Base-by-base conservation (phyloP, 768 basidiomycete species). In the Panellus pusillus region DNA sequence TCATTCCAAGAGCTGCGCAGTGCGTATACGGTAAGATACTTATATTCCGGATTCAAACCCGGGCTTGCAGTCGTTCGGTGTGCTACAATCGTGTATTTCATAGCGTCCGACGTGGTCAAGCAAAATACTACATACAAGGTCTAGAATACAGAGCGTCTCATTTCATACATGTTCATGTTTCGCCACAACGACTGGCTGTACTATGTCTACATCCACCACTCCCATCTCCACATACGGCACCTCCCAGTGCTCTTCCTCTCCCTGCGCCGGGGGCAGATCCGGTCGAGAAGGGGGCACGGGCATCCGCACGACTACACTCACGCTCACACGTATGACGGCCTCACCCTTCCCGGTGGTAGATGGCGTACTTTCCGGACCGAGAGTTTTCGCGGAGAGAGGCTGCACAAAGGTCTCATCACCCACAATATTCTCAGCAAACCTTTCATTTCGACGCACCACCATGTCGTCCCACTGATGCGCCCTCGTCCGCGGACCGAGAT, bases 211-310 rank as follows among this genome's bases (percentile, higher is more conserved):
- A 14, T 47, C 55, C 40, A 46, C n/a, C 44, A 44, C 20, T 38
- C 50, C 55, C 12, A 57, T 13, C 42, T 57, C 55, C 11, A 57
- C 35, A 44, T 48, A 48, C 37, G 55, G 55, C n/a, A 44, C 6
- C 4, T 37, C 41, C 9, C n/a, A n/a, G n/a, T 44, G 41, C 24
- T 43, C 40, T 9, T 20, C 20, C 11, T 5, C 7, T 31, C 28
- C 9, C 11, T 29, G 8, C n/a, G n/a, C 15, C 4, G 29, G 29
- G 27, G 11, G 9, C 44, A 17, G 29, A 6, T 9, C 17, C 24
- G 14, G 32, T 7, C 7, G 14, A 9, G 32, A 28, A 9, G 36
- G 9, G 4, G 47, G 28, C n/a, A 40, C 14, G 13, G 55, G 55
- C 55, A 56, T 56, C 24, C 44, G 39, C 13, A 55, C 45, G 18